These are phyloP conservation scores for Rugonectria rugulosa DNA, from an alignment of 2,329 filamentous ascomycete genomes.

Conservation along the genomic window DNA sequence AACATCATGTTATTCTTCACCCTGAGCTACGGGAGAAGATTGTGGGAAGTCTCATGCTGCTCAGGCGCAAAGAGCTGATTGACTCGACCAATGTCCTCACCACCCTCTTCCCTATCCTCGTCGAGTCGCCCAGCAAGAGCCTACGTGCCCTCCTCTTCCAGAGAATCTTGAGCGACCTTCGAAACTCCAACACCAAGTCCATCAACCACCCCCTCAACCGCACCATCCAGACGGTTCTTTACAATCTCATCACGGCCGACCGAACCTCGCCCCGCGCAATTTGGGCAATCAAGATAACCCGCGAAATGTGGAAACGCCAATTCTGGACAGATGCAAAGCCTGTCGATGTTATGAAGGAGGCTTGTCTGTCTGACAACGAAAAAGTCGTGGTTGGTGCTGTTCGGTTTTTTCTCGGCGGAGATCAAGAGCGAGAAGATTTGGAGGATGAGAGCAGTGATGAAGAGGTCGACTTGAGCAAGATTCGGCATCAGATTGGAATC, in stretches of 20 bases:
- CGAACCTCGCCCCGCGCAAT: constrained; percentile 84
- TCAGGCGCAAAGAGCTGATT: constrained; percentile 91
- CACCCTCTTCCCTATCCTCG: constrained; percentile 91
- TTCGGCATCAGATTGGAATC: constrained; percentile 86
- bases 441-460: constrained; percentile 91
- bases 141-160: constrained; percentile 82
- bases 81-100: constrained; percentile 85
- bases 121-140: constrained; percentile 90
- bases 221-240: constrained; percentile 90
- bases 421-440: constrained; percentile 92
- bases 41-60: constrained; percentile 85
- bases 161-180: constrained; percentile 91
- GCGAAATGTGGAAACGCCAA: constrained; percentile 95
- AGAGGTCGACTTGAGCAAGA: constrained; percentile 76
- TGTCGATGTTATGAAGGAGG: constrained; percentile 98
- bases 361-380: constrained; percentile 85
- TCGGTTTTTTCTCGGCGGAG: constrained; percentile 93
- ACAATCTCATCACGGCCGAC: constrained; percentile 89
- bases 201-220: constrained; percentile 94
- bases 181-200: constrained; percentile 84
- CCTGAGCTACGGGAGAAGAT: constrained; percentile 91
- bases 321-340: constrained; percentile 95
- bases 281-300: constrained; percentile 95
- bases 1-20: constrained; percentile 84
- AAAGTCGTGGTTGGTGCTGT: constrained; percentile 90